A percentile compares a stretch with the other conserved stretches of the same genome.
phyloP scores from a whole-genome alignment of 805 yeast genomes.

The Sungouiella thailandica region DNA sequence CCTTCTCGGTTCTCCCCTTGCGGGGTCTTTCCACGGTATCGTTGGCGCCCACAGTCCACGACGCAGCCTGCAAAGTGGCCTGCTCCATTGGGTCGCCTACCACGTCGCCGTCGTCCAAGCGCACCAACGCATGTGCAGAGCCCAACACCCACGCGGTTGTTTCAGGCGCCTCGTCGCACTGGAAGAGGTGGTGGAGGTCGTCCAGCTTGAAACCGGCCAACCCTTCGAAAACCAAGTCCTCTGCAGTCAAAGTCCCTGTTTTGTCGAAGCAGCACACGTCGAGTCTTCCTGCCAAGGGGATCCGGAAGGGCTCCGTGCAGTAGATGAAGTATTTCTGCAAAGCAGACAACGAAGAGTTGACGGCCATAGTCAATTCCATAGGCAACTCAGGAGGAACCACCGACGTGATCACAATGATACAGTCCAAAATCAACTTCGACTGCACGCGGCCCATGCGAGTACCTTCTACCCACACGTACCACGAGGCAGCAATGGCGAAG shows the following conservation, averaged over 20 bases:
- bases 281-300: slow-evolving; percentile 95
- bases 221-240: slow-evolving; percentile 94
- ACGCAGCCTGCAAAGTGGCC: slow-evolving; percentile 83
- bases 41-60: slow-evolving; percentile 77
- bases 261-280: slow-evolving; percentile 98
- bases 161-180: slow-evolving; percentile 60
- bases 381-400: slow-evolving; percentile 99
- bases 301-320: slow-evolving; percentile 98
- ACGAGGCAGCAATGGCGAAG: slow-evolving; percentile 91
- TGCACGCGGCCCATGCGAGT: slow-evolving; percentile 92
- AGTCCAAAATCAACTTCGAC: slow-evolving; percentile 88
- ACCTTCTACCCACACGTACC: slow-evolving; percentile 99
- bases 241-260: slow-evolving; percentile 97
- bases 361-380: slow-evolving; percentile 98
- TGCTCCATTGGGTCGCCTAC: slow-evolving; percentile 99
- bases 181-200: slow-evolving; percentile 51
- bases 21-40: slow-evolving; percentile 55
- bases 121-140: slow-evolving; percentile 93
- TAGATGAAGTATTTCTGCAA: slow-evolving; percentile 82
- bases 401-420: slow-evolving; percentile 92
- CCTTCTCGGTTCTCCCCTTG: slow-evolving; percentile 37
- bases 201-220: slow-evolving; percentile 69
- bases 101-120: slow-evolving; percentile 91
- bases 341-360: slow-evolving; percentile 84
- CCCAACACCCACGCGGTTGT: slow-evolving; percentile 74